Percentiles rank a stretch among this genome's conserved stretches.
Evolutionary conservation across 140 eudicot species (phyloP).

Genomic region (Flaveria floridana): DNA sequence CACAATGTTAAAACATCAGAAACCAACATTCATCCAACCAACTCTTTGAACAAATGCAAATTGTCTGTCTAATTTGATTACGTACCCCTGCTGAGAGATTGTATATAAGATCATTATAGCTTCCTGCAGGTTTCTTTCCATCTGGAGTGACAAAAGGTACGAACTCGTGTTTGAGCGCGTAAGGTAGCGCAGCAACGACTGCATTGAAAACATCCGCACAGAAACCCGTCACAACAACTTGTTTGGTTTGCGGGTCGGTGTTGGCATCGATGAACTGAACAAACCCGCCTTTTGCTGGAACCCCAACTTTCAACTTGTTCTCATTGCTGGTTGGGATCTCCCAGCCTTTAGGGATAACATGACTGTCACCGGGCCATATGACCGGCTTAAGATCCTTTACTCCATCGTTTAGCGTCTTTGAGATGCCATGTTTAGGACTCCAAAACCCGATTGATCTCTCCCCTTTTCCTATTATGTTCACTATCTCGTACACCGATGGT

Average conservation of each 20-base stretch:
- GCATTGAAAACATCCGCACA: conserved; percentile 57
- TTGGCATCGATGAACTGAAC: conserved; percentile 40
- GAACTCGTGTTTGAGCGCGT: conserved; percentile 41
- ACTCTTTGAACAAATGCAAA: neutral
- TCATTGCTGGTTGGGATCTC: conserved; percentile 45
- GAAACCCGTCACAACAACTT: conserved; percentile 44
- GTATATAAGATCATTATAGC: conserved; percentile 40
- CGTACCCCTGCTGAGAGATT: conserved; percentile 39
- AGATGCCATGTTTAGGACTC: conserved; percentile 39
- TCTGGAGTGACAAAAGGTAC: conserved; percentile 35
- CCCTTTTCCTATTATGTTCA: conserved; percentile 45
- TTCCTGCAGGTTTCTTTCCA: conserved; percentile 29
- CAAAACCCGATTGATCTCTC: conserved; percentile 48
- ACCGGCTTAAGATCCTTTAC: conserved; percentile 32
- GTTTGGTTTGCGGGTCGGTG: conserved; percentile 34
- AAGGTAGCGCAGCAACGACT: conserved; percentile 43
- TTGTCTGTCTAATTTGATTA: neutral
- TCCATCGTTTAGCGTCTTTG: conserved; percentile 23
- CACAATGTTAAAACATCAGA: neutral
- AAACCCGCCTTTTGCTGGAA: conserved; percentile 50
- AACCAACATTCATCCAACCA: neutral
- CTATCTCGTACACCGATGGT: conserved; percentile 43
- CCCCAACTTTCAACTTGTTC: conserved; percentile 45
- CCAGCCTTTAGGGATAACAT: conserved; percentile 53
- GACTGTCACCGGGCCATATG: conserved; percentile 59